Evolutionary conservation across 441 rosid species (phyloP).

Genomic region (Raphanus hybrid): DNA sequence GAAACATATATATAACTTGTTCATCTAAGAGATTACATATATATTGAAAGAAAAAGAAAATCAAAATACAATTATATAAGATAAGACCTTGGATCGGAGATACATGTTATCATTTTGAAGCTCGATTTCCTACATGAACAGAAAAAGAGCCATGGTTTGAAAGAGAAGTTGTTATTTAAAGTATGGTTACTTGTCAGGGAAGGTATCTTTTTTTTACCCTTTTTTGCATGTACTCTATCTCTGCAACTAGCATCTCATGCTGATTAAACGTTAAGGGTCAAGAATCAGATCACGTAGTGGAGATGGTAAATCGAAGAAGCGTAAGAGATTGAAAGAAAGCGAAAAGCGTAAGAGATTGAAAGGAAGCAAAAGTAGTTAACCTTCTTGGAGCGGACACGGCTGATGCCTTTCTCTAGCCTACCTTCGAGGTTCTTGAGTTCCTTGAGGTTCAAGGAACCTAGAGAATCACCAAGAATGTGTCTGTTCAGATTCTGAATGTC

Average conservation of each 20-base stretch:
- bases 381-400: conserved; percentile 76
- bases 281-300: conserved; percentile 10
- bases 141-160: background rate
- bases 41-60: background rate
- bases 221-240: conserved; percentile 85
- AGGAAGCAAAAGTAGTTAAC: conserved; percentile 33
- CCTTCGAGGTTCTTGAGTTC: conserved; percentile 79
- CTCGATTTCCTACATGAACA: conserved; percentile 64
- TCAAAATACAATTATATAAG: background rate
- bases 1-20: background rate
- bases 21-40: background rate
- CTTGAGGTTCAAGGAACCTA: conserved; percentile 61
- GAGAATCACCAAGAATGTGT: conserved; percentile 79
- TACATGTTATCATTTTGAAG: conserved; percentile 80
- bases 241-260: conserved; percentile 74
- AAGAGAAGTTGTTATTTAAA: background rate
- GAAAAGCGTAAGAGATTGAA: background rate
- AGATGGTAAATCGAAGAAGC: background rate
- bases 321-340: background rate
- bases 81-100: conserved; percentile 61
- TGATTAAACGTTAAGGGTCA: conserved; percentile 32
- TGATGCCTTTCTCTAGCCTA: conserved; percentile 76
- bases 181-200: conserved; percentile 18
- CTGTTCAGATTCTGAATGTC: conserved; percentile 74
- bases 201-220: conserved; percentile 51